Conservation (phyloP, 805 yeast species). For the Danielozyma ontarioensis region DNA sequence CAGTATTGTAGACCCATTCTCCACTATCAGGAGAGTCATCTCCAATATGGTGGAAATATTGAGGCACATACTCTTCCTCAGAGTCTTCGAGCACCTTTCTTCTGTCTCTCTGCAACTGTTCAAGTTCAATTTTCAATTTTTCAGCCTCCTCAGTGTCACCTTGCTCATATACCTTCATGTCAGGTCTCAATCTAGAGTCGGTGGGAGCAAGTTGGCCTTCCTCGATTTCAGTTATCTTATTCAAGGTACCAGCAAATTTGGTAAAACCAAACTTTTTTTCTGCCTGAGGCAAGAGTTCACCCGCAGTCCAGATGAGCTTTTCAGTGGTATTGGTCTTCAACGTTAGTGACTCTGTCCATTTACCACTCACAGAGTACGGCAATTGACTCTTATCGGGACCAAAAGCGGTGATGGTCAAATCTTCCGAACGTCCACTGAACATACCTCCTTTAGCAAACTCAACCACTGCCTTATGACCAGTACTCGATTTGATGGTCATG, state of each 20-base stretch:
- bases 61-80: slow-evolving; percentile 47
- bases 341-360: slow-evolving; percentile 73
- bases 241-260: slow-evolving; percentile 71
- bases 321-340: slow-evolving; percentile 39
- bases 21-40: slow-evolving; percentile 30
- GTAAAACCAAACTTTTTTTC: slow-evolving; percentile 81
- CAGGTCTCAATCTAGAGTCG: slow-evolving; percentile 89
- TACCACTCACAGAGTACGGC: slow-evolving; percentile 54
- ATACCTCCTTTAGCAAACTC: slow-evolving; percentile 79
- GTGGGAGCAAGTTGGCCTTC: slow-evolving; percentile 65
- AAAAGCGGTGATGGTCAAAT: slow-evolving; percentile 41
- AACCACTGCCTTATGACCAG: slow-evolving; percentile 65
- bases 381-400: slow-evolving; percentile 31
- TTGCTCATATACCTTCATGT: slow-evolving; percentile 64
- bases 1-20: slow-evolving; percentile 53
- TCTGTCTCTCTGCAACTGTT: slow-evolving; percentile 74
- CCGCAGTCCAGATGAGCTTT: slow-evolving; percentile 63
- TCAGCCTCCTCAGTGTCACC: slow-evolving; percentile 75
- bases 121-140: slow-evolving; percentile 57
- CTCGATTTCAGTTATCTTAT: slow-evolving; percentile 74
- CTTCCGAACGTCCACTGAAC: slow-evolving; percentile 81
- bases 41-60: slow-evolving; percentile 53
- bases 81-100: slow-evolving; percentile 53
- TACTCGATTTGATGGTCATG: slow-evolving; percentile 60
- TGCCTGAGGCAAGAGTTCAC: slow-evolving; percentile 54